phyloP scores from a whole-genome alignment of 2,329 filamentous ascomycete species.

The Alternaria ventricosa region DNA sequence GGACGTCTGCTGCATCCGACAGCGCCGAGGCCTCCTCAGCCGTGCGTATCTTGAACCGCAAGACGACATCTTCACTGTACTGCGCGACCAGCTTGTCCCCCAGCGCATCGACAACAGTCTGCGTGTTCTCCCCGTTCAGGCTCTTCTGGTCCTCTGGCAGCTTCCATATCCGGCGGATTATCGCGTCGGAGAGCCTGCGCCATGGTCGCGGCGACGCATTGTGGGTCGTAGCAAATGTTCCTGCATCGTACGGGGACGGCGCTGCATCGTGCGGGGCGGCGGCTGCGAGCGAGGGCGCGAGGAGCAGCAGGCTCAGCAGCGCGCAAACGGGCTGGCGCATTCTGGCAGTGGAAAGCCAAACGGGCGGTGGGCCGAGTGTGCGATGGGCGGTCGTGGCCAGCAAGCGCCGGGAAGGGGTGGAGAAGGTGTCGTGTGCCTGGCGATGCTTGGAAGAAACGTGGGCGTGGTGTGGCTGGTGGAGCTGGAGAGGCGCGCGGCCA shows the following conservation, averaged over 20 bases:
- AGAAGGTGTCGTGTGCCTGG: slow-evolving; percentile 10
- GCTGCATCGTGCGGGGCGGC: slow-evolving; percentile 42
- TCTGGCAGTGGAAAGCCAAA: not conserved
- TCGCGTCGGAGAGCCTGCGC: slow-evolving; percentile 46
- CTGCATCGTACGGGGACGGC: slow-evolving; percentile 19
- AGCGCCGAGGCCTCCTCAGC: slow-evolving; percentile 72
- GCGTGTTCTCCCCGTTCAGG: not conserved
- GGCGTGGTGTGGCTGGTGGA: slow-evolving; percentile 12
- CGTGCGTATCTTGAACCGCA: slow-evolving; percentile 82
- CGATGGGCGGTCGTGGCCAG: not conserved
- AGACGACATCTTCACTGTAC: slow-evolving; percentile 83
- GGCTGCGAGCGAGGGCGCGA: slow-evolving; percentile 32
- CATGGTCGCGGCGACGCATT: slow-evolving; percentile 38
- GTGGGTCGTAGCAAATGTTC: slow-evolving; percentile 16
- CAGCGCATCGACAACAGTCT: slow-evolving; percentile 7
- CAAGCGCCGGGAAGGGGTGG: not conserved
- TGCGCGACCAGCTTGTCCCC: slow-evolving; percentile 46
- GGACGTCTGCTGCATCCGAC: slow-evolving; percentile 72
- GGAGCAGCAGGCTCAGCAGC: slow-evolving; percentile 40
- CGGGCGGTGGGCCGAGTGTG: not conserved
- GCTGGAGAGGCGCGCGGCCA: not conserved
- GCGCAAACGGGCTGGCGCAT: slow-evolving; percentile 40
- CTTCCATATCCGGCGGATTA: slow-evolving; percentile 43
- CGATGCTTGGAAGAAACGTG: slow-evolving; percentile 11
- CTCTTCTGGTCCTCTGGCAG: slow-evolving; percentile 28